Evolutionary conservation across 2,329 filamentous ascomycete species (phyloP).

Genomic region (Rhynchosporium agropyri): DNA sequence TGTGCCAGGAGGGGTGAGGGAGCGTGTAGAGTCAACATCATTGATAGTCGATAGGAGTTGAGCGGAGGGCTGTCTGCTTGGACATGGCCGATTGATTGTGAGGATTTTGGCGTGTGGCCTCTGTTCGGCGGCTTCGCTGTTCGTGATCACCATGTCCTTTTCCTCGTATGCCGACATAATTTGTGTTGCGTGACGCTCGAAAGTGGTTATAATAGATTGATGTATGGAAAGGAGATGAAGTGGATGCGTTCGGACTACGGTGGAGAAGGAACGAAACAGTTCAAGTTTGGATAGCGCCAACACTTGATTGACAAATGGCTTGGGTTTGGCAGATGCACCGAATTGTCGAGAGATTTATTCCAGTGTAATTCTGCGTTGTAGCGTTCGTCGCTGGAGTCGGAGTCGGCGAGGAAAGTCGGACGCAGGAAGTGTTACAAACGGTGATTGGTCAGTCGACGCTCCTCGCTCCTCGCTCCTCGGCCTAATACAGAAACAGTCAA

Average conservation of each 20-base stretch:
- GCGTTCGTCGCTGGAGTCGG: background rate
- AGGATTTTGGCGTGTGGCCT: slow-evolving; percentile 22
- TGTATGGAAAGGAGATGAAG: slow-evolving; percentile 9
- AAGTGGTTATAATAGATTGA: background rate
- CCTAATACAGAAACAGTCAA: slow-evolving; percentile 26
- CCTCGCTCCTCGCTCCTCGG: slow-evolving; percentile 1
- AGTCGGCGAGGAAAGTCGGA: slow-evolving; percentile 9
- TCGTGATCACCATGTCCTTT: slow-evolving; percentile 11
- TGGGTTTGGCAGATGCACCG: slow-evolving; percentile 15
- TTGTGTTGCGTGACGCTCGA: slow-evolving; percentile 7
- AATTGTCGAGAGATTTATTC: slow-evolving; percentile 1
- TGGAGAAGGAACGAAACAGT: slow-evolving; percentile 26
- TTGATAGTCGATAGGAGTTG: slow-evolving; percentile 27
- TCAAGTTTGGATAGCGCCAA: slow-evolving; percentile 12
- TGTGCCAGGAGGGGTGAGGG: slow-evolving; percentile 26
- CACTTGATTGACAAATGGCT: slow-evolving; percentile 14
- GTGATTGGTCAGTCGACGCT: slow-evolving; percentile 2
- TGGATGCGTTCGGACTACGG: slow-evolving; percentile 8
- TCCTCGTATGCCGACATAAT: slow-evolving; percentile 19
- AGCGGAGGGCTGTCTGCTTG: slow-evolving; percentile 19
- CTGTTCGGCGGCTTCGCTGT: slow-evolving; percentile 15
- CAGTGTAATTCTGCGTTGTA: slow-evolving; percentile 7
- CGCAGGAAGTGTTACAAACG: slow-evolving; percentile 5
- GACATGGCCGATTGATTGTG: slow-evolving; percentile 25
- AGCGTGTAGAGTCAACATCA: slow-evolving; percentile 29